These are phyloP conservation scores for Quillaja saponaria DNA, from an alignment of 306 rosid species.

Conservation along the genomic window DNA sequence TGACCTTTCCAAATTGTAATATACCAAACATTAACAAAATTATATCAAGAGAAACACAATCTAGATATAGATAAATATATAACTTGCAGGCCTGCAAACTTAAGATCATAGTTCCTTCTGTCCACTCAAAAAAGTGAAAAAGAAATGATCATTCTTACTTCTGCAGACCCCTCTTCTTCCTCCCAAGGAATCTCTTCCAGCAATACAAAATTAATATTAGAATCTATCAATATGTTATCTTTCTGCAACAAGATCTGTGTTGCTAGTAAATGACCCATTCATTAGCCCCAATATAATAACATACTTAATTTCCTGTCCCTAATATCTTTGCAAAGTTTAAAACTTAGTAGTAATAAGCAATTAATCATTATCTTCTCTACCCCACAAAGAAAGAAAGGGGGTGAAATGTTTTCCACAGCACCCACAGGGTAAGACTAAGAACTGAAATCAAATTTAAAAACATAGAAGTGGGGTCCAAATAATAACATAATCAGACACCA, in stretches of 20 bases:
- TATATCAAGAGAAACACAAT: background rate
- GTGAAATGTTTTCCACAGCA: background rate
- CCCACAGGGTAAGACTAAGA: background rate
- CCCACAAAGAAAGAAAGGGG: too few species aligned
- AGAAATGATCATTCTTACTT: too few species aligned
- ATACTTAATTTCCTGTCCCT: background rate
- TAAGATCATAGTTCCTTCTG: background rate
- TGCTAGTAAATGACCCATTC: background rate
- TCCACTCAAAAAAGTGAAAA: too few species aligned
- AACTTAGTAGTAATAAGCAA: background rate
- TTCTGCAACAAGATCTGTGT: conserved; percentile 4
- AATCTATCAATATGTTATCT: conserved; percentile 3
- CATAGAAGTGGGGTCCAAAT: background rate
- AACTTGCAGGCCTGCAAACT: background rate
- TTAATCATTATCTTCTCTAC: background rate
- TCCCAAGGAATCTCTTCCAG: conserved; percentile 17
- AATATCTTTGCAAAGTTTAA: background rate
- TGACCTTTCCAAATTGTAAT: background rate
- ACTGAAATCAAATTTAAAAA: conserved; percentile 7
- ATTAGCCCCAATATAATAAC: conserved; percentile 15
- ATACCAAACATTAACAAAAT: background rate
- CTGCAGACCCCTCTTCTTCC: too few species aligned
- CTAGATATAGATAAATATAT: too few species aligned
- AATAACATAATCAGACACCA: background rate
- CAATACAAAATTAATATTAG: background rate